These are phyloP conservation scores for Stromatinia cepivora DNA, from an alignment of 2,329 filamentous ascomycete genomes.

Conservation along the genomic window DNA sequence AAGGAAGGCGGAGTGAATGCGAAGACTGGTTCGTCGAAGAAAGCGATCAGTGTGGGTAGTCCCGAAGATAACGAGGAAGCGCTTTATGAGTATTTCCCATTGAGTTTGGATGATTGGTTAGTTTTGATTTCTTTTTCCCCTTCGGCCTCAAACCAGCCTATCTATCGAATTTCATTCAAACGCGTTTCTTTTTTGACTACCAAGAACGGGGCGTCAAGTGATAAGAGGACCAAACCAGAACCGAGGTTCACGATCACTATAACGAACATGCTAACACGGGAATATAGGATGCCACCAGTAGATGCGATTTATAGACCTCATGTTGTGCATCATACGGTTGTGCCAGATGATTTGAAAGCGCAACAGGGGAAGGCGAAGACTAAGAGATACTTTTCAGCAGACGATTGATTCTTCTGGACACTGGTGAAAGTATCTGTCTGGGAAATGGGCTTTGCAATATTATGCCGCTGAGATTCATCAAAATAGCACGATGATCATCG, in stretches of 20 bases:
- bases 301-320: constrained; percentile 90
- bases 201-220: background rate
- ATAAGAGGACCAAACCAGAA: background rate
- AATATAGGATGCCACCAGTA: constrained; percentile 71
- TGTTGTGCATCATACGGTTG: constrained; percentile 84
- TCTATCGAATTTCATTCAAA: background rate
- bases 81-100: constrained; percentile 91
- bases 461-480: background rate
- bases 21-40: constrained; percentile 37
- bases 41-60: constrained; percentile 49
- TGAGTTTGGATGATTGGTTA: constrained; percentile 84
- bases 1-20: constrained; percentile 42
- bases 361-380: constrained; percentile 64
- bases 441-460: background rate
- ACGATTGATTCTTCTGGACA: constrained; percentile 40
- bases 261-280: constrained; percentile 11
- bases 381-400: constrained; percentile 72
- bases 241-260: background rate
- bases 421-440: background rate
- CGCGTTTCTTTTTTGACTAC: background rate
- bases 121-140: constrained; percentile 33
- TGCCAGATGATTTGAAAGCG: constrained; percentile 69
- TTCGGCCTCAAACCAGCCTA: background rate
- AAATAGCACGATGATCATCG: too few species aligned
- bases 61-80: constrained; percentile 76